Percentiles rank a stretch among this genome's conserved stretches.
These are phyloP conservation scores for Penicillium pulvis DNA, from an alignment of 495 filamentous ascomycete species.

Conservation along the genomic window DNA sequence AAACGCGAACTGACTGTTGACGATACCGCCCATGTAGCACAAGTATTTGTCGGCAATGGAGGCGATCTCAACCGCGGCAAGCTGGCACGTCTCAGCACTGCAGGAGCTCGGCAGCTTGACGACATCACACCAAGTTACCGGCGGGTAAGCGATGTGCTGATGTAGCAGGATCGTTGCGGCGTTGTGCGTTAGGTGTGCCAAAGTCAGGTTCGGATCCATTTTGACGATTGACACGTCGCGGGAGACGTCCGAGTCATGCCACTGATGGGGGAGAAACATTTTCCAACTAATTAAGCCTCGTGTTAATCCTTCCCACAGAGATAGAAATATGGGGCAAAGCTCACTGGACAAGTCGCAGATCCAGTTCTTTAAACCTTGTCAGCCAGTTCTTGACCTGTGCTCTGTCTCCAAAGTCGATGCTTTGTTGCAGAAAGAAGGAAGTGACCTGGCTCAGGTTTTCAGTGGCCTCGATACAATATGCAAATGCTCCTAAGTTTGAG, in stretches of 20 bases:
- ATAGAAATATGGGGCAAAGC: slow-evolving; percentile 30
- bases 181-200: slow-evolving; percentile 43
- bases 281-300: slow-evolving; percentile 36
- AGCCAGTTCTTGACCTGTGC: slow-evolving; percentile 38
- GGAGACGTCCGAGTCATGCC: slow-evolving; percentile 40
- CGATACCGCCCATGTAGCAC: neutral
- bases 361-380: slow-evolving; percentile 26
- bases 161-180: slow-evolving; percentile 48
- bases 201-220: slow-evolving; percentile 28
- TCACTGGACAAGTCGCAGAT: slow-evolving; percentile 21
- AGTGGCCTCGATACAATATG: slow-evolving; percentile 30
- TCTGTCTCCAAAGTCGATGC: slow-evolving; percentile 24
- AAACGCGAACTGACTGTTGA: slow-evolving; percentile 13
- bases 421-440: slow-evolving; percentile 17
- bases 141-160: slow-evolving; percentile 46
- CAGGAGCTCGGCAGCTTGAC: slow-evolving; percentile 38
- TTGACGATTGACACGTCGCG: slow-evolving; percentile 22
- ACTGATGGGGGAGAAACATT: slow-evolving; percentile 41
- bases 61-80: slow-evolving; percentile 7
- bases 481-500: slow-evolving; percentile 29
- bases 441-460: slow-evolving; percentile 13
- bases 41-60: slow-evolving; percentile 12
- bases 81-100: slow-evolving; percentile 24
- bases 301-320: slow-evolving; percentile 38
- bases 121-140: slow-evolving; percentile 29